Conservation (phyloP, 2,329 filamentous ascomycete species). For the Calonectria hawksworthii region DNA sequence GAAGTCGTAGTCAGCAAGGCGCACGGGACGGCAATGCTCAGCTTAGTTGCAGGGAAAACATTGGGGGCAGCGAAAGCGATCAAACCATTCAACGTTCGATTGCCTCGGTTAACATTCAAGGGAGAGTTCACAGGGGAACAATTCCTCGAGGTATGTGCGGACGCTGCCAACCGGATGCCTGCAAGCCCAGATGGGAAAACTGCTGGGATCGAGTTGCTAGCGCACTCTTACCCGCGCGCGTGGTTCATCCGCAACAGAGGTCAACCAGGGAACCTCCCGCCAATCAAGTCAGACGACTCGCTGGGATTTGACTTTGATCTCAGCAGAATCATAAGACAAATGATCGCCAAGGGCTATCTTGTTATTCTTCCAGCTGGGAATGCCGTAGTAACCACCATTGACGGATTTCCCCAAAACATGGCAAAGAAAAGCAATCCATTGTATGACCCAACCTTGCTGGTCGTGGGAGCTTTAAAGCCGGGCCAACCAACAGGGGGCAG, state of each 20-base stretch:
- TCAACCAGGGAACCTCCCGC: too few species aligned
- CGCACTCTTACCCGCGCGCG: not conserved
- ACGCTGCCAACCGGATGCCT: not conserved
- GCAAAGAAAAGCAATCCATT: not conserved
- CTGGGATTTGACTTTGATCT: not conserved
- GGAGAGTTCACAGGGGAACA: not conserved
- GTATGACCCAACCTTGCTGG: not conserved
- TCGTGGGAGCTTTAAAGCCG: not conserved
- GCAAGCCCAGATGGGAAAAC: not conserved
- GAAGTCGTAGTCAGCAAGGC: not conserved
- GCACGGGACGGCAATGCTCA: not conserved
- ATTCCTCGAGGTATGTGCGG: not conserved
- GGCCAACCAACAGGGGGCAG: not conserved
- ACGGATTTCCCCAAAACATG: not conserved
- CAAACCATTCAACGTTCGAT: not conserved
- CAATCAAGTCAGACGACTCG: not conserved
- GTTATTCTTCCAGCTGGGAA: not conserved
- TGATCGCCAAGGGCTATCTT: not conserved
- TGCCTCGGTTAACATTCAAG: rapidly evolving
- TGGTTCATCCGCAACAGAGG: not conserved
- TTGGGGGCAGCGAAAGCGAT: not conserved
- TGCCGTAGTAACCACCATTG: not conserved
- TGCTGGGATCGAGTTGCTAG: not conserved
- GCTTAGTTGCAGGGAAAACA: not conserved
- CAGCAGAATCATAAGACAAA: not conserved